Conservation (phyloP, 2,329 filamentous ascomycete species). For the Hypoxylon sp. region DNA sequence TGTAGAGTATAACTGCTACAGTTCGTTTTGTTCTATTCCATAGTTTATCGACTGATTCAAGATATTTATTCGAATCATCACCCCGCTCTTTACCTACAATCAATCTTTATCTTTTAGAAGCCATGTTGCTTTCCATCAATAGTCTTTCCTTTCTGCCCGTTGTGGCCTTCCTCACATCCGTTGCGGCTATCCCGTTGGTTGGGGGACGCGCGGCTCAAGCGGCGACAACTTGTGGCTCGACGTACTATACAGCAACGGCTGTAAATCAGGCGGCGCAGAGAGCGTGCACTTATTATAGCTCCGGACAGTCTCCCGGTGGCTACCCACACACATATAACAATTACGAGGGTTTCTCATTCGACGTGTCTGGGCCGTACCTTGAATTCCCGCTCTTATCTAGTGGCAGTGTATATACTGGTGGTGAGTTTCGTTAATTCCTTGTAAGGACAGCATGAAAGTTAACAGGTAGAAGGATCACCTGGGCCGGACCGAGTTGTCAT, state of each 20-base stretch:
- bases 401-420: conserved; percentile 68
- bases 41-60: conserved; percentile 4
- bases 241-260: conserved; percentile 65
- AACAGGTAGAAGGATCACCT: conserved; percentile 64
- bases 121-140: conserved; percentile 43
- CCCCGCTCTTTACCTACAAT: conserved; percentile 18
- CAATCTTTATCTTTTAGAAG: background rate
- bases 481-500: conserved; percentile 78
- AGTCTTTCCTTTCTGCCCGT: conserved; percentile 45
- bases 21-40: conserved; percentile 1
- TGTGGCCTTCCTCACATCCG: conserved; percentile 44
- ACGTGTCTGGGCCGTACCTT: conserved; percentile 70
- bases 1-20: conserved; percentile 2
- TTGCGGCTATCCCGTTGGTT: conserved; percentile 50
- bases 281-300: conserved; percentile 66
- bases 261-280: conserved; percentile 65
- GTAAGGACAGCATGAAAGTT: conserved; percentile 8
- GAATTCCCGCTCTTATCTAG: conserved; percentile 72
- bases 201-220: conserved; percentile 60
- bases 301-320: conserved; percentile 64
- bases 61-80: conserved; percentile 7
- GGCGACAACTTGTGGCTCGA: conserved; percentile 68
- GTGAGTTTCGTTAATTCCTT: conserved; percentile 55
- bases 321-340: conserved; percentile 75
- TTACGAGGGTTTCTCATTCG: conserved; percentile 73